Evolutionary conservation across 2,329 filamentous ascomycete genomes (phyloP).

Genomic region (Aureobasidium sp.): DNA sequence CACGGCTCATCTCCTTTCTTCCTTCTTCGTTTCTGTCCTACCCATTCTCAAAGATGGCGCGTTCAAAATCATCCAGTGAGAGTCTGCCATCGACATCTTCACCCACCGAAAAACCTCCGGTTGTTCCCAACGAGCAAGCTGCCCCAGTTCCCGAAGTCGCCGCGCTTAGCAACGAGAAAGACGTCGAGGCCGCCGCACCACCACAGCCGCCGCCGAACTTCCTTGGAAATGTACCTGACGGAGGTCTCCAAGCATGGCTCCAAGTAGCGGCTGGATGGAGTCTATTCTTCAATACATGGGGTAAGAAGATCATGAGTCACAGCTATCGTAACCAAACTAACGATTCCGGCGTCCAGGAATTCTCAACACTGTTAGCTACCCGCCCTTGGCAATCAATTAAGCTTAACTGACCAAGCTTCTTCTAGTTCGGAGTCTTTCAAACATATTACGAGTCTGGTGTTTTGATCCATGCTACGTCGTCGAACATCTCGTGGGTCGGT

Average conservation of each 20-base stretch:
- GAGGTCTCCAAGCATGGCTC: slow-evolving; percentile 41
- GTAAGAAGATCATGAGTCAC: too few relatives aligned
- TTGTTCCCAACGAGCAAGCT: slow-evolving; percentile 8
- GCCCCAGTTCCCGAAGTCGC: not conserved
- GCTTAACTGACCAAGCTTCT: slow-evolving; percentile 12
- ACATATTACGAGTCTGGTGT: slow-evolving; percentile 19
- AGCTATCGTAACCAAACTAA: not conserved
- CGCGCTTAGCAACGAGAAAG: not conserved
- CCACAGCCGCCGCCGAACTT: slow-evolving; percentile 12
- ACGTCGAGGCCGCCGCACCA: slow-evolving; percentile 4
- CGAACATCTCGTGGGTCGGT: slow-evolving; percentile 28
- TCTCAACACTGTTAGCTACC: slow-evolving; percentile 5
- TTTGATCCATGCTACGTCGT: slow-evolving; percentile 16
- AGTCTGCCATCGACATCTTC: not conserved
- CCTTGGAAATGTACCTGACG: slow-evolving; percentile 30
- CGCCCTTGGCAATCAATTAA: not conserved
- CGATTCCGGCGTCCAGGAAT: not conserved
- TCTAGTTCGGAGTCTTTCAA: slow-evolving; percentile 17
- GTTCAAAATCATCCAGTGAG: not conserved
- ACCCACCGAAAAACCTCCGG: slow-evolving; percentile 7
- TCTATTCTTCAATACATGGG: too few relatives aligned
- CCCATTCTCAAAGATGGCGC: not conserved
- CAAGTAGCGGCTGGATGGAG: slow-evolving; percentile 38
- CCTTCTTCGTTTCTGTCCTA: not conserved
- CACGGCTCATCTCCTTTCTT: not conserved